These are phyloP conservation scores for Polytrichum commune DNA, from an alignment of 225 moss, liverwort and hornwort species.

Conservation along the genomic window DNA sequence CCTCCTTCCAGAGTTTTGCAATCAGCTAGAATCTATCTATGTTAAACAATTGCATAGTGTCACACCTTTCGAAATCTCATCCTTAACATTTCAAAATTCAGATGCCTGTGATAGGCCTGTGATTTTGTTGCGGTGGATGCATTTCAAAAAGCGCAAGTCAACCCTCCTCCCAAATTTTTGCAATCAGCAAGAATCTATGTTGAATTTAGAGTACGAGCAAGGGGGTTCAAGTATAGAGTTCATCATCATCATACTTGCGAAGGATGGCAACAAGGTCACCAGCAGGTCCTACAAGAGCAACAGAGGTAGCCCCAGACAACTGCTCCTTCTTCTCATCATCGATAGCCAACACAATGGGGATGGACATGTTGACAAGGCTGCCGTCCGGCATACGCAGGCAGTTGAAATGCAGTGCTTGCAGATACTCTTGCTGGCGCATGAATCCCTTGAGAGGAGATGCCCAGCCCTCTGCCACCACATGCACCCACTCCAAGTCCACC, in stretches of 20 bases:
- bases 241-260: conserved; percentile 56
- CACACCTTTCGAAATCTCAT: no score
- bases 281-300: conserved; percentile 59
- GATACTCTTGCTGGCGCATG: conserved; percentile 83
- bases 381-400: conserved; percentile 42
- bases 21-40: no score
- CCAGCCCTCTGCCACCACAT: conserved; percentile 88
- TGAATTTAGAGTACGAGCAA: no score
- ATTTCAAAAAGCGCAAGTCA: no score
- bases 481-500: conserved; percentile 85
- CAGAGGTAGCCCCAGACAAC: conserved; percentile 31
- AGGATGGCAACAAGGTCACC: conserved; percentile 71
- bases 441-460: conserved; percentile 81
- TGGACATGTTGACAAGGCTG: conserved; percentile 75
- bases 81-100: no score
- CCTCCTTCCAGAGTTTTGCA: no score
- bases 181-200: no score
- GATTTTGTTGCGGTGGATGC: no score
- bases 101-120: no score
- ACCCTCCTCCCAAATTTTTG: no score
- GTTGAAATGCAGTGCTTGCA: conserved; percentile 85
- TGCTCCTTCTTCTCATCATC: conserved; percentile 66
- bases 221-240: no score
- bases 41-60: no score
- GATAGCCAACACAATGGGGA: conserved; percentile 81